A percentile compares a stretch with the other conserved stretches of the same genome.
Evolutionary conservation across 495 filamentous ascomycete genomes (phyloP).

Genomic region (Pyrenopolyporus hunteri): DNA sequence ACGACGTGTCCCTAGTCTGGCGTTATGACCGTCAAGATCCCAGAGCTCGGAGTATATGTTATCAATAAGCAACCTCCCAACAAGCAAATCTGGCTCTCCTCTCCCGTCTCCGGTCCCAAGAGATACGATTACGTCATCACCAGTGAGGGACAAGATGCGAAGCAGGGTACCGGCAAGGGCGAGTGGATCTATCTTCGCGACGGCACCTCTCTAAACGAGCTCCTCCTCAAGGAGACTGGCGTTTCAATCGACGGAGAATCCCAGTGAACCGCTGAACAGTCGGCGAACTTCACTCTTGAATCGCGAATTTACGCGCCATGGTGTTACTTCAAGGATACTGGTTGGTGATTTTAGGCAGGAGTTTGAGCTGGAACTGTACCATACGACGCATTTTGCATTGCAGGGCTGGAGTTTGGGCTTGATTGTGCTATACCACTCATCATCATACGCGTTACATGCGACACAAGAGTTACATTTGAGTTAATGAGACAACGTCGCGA

Average conservation of each 20-base stretch:
- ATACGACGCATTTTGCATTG: slow-evolving; percentile 13
- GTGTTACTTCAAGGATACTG: not conserved
- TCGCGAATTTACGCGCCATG: not conserved
- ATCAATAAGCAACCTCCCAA: slow-evolving; percentile 98
- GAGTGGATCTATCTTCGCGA: slow-evolving; percentile 90
- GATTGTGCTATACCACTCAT: slow-evolving; percentile 22
- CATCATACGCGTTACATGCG: no score
- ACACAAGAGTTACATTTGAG: not conserved
- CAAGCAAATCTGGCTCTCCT: slow-evolving; percentile 96
- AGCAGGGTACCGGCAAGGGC: slow-evolving; percentile 69
- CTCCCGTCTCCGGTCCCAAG: slow-evolving; percentile 90
- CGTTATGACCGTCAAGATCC: slow-evolving; percentile 74
- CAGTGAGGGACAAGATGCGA: slow-evolving; percentile 73
- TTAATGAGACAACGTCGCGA: not conserved
- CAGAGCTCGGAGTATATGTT: slow-evolving; percentile 76
- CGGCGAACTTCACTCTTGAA: not conserved
- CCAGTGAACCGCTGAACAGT: not conserved
- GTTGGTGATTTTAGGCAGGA: not conserved
- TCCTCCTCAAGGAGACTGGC: slow-evolving; percentile 74
- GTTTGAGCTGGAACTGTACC: slow-evolving; percentile 9
- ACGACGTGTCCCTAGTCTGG: slow-evolving; percentile 65
- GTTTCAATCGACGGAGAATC: slow-evolving; percentile 43
- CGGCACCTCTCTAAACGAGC: slow-evolving; percentile 70
- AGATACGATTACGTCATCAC: slow-evolving; percentile 83
- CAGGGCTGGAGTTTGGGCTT: not conserved